Percentiles rank a stretch among this genome's conserved stretches.
Evolutionary conservation across 352 stramenopile species (phyloP).

Genomic region (Phytophthora parvispora): DNA sequence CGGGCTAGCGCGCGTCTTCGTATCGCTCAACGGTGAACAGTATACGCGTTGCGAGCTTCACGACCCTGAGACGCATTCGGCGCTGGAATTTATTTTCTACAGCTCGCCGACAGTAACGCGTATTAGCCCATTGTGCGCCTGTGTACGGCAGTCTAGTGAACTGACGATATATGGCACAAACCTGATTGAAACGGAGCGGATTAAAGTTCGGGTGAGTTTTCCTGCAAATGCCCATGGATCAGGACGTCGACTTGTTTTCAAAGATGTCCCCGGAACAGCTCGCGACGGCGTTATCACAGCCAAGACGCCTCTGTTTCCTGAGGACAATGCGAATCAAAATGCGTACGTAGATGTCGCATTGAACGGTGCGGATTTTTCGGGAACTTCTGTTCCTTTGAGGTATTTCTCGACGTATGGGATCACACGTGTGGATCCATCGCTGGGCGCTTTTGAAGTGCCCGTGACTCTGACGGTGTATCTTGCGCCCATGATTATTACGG

Average conservation of each 20-base stretch:
- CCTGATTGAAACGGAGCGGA: conserved; percentile 80
- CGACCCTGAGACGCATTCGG: conserved; percentile 51
- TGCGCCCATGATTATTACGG: conserved; percentile 53
- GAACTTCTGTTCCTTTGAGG: conserved; percentile 50
- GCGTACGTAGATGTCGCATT: conserved; percentile 70
- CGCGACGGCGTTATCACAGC: conserved; percentile 62
- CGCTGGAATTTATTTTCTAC: conserved; percentile 82
- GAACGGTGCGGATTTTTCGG: conserved; percentile 78
- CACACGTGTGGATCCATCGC: conserved; percentile 51
- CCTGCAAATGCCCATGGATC: conserved; percentile 16
- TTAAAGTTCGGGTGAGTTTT: conserved; percentile 69
- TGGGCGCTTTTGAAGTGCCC: conserved; percentile 70
- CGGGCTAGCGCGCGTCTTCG: conserved; percentile 60
- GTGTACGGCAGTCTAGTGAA: conserved; percentile 56
- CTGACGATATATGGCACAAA: conserved; percentile 70
- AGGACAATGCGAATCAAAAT: conserved; percentile 55
- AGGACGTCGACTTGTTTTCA: conserved; percentile 38
- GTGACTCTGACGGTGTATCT: conserved; percentile 52
- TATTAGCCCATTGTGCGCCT: conserved; percentile 70
- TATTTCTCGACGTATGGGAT: conserved; percentile 70
- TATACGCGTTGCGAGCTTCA: conserved; percentile 77
- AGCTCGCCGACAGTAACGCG: conserved; percentile 59
- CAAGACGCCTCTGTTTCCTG: conserved; percentile 53
- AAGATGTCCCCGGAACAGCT: conserved; percentile 48
- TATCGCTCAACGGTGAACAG: conserved; percentile 83